A percentile compares a stretch with the other conserved stretches of the same genome.
Evolutionary conservation across 768 basidiomycete species (phyloP).

Genomic region (Boletus rufocinnamomeus): DNA sequence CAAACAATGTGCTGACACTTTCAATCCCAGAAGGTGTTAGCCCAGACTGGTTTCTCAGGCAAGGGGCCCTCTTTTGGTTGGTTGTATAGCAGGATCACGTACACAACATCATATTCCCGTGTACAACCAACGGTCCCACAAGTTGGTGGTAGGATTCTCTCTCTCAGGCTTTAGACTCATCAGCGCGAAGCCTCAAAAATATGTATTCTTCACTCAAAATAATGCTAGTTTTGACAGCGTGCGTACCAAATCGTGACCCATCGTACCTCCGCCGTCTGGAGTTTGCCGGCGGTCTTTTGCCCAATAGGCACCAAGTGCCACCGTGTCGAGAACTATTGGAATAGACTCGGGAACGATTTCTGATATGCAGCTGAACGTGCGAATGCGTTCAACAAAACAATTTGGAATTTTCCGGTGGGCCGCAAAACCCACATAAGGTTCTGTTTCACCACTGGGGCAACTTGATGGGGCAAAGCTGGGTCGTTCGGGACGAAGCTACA

Average conservation of each 20-base stretch:
- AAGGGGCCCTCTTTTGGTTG: slow-evolving; percentile 13
- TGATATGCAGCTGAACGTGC: slow-evolving; percentile 14
- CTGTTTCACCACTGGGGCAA: slow-evolving; percentile 9
- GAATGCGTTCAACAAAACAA: slow-evolving; percentile 7
- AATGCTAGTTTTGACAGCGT: slow-evolving; percentile 28
- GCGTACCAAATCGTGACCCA: slow-evolving; percentile 7
- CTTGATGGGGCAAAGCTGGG: slow-evolving; percentile 13
- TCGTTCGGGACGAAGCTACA: neutral
- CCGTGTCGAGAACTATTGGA: slow-evolving; percentile 17
- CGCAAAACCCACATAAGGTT: slow-evolving; percentile 16
- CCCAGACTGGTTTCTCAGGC: slow-evolving; percentile 28
- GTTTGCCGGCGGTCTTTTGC: slow-evolving; percentile 11
- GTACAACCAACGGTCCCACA: slow-evolving; percentile 15
- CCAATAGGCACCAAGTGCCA: slow-evolving; percentile 8
- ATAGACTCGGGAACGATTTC: slow-evolving; percentile 9
- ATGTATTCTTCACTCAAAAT: slow-evolving; percentile 14
- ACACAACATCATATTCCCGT: slow-evolving; percentile 16
- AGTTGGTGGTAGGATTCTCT: slow-evolving; percentile 5
- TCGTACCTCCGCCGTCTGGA: slow-evolving; percentile 20
- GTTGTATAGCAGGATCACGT: slow-evolving; percentile 31
- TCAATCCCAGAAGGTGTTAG: slow-evolving; percentile 7
- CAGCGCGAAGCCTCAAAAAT: slow-evolving; percentile 11
- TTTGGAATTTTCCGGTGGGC: neutral
- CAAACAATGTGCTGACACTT: slow-evolving; percentile 15
- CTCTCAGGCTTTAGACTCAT: slow-evolving; percentile 32